Conservation (phyloP, 805 yeast species). For the Nakazawaea peltata region DNA sequence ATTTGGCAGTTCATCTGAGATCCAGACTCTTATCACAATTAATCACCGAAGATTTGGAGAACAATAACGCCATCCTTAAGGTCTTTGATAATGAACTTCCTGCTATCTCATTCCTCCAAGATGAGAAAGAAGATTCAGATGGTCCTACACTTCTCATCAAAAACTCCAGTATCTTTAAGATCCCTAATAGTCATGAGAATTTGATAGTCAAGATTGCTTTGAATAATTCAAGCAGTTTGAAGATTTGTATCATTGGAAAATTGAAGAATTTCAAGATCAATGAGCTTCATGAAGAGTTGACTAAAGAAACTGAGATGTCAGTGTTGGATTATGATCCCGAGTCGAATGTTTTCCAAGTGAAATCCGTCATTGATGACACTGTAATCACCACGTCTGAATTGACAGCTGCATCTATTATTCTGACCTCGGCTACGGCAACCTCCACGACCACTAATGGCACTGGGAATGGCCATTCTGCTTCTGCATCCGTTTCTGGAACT, state of each 20-base stretch:
- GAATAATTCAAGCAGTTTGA: constrained; percentile 18
- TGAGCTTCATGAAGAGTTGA: constrained; percentile 2
- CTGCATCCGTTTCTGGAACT: background rate
- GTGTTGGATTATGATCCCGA: constrained; percentile 8
- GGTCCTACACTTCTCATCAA: constrained; percentile 24
- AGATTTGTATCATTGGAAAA: constrained; percentile 27
- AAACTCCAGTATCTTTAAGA: constrained; percentile 26
- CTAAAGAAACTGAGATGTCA: constrained; percentile 8
- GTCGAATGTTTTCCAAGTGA: constrained; percentile 20
- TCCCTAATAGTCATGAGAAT: constrained; percentile 27
- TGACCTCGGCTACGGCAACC: background rate
- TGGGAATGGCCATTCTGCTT: no score
- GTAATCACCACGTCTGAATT: background rate
- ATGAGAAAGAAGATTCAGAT: constrained; percentile 11
- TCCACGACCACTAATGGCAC: no score
- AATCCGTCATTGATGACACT: constrained; percentile 15
- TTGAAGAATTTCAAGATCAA: constrained; percentile 13
- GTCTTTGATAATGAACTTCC: constrained; percentile 16
- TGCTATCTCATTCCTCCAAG: no score
- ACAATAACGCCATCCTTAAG: constrained; percentile 29
- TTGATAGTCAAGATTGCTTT: constrained; percentile 22
- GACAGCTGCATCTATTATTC: constrained; percentile 4
- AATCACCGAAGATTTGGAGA: constrained; percentile 40
- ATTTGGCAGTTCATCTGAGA: constrained; percentile 34
- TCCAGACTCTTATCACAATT: constrained; percentile 42